Evolutionary conservation across 257 asterid species (phyloP).

Genomic region (Solanum chiquidenum): DNA sequence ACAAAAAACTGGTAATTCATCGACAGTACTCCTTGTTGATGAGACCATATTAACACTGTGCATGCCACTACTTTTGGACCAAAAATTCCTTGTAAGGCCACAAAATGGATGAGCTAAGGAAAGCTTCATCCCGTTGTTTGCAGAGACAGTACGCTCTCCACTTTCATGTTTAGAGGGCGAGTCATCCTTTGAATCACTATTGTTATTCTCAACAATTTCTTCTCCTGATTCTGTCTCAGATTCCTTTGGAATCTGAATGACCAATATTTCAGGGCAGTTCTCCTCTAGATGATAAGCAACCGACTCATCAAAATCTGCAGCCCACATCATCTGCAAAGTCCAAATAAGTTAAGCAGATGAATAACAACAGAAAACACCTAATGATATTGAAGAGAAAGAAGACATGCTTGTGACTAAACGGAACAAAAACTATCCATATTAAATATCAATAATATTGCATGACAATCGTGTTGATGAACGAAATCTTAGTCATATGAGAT

Average conservation of each 20-base stretch:
- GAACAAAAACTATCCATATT: not conserved
- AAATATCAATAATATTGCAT: not conserved
- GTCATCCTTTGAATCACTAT: conserved; percentile 27
- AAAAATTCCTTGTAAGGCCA: conserved; percentile 76
- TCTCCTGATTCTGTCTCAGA: conserved; percentile 45
- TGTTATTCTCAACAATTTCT: conserved; percentile 34
- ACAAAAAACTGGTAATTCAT: conserved; percentile 87
- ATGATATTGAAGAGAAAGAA: not conserved
- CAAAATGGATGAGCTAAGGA: conserved; percentile 60
- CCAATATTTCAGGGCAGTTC: conserved; percentile 63
- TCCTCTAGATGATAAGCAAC: conserved; percentile 53
- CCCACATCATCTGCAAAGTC: conserved; percentile 91
- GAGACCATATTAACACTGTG: conserved; percentile 37
- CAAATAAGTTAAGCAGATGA: not conserved
- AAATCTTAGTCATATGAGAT: not conserved
- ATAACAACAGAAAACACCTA: conserved; percentile 1
- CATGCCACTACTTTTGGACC: conserved; percentile 58
- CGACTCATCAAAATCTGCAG: conserved; percentile 86
- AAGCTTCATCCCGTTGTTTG: conserved; percentile 40
- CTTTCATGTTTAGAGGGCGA: conserved; percentile 37
- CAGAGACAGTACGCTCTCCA: conserved; percentile 36
- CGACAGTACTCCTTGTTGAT: conserved; percentile 63
- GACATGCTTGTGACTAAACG: not conserved
- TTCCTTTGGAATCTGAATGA: conserved; percentile 53
- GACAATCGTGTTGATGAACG: not conserved